phyloP scores from a whole-genome alignment of 139 green algal genomes.

The Asterochloris sp. region DNA sequence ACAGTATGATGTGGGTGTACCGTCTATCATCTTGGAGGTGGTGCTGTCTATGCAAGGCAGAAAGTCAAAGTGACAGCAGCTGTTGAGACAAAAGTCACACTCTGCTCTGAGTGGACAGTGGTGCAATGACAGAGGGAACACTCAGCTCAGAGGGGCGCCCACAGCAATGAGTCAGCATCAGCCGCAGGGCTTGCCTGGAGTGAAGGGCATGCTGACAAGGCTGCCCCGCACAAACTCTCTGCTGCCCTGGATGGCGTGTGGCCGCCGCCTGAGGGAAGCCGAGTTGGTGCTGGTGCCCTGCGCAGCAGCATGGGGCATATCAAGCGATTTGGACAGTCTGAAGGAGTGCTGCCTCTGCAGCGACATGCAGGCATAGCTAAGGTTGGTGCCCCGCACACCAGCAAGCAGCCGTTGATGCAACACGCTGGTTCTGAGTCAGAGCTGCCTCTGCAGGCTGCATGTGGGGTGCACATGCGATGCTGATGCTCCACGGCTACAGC shows the following conservation, averaged over 20 bases:
- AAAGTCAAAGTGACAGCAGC: not conserved
- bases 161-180: not conserved
- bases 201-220: slow-evolving; percentile 51
- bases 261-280: slow-evolving; percentile 21
- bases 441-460: not conserved
- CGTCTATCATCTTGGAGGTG: not conserved
- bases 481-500: not conserved
- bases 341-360: not conserved
- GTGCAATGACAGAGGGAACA: not conserved
- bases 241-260: slow-evolving; percentile 25
- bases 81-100: not conserved
- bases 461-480: not conserved
- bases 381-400: not conserved
- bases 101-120: not conserved
- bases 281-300: not conserved
- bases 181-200: slow-evolving; percentile 33
- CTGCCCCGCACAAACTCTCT: slow-evolving; percentile 56
- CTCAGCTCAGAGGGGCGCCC: no score
- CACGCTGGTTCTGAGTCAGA: not conserved
- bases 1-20: not conserved
- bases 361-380: not conserved
- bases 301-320: not conserved
- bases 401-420: not conserved
- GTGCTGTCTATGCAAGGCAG: not conserved
- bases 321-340: not conserved